phyloP scores from a whole-genome alignment of 176 grass and related monocot genomes.

The Eragrostis curvula region DNA sequence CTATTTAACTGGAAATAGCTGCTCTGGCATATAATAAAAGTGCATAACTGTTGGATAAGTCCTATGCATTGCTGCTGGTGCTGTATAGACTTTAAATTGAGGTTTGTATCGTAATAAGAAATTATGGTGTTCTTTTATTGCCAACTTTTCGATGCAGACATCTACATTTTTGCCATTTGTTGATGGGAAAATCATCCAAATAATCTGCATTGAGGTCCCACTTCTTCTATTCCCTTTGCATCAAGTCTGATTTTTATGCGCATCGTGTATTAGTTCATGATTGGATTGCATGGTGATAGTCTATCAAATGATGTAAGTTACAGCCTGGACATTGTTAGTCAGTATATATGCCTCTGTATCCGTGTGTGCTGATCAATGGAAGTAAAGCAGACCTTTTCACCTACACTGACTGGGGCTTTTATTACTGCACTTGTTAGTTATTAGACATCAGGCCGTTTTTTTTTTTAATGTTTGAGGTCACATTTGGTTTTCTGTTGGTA shows the following conservation, averaged over 20 bases:
- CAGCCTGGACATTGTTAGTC: not conserved
- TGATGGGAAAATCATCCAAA: not conserved
- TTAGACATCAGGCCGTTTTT: slow-evolving; percentile 19
- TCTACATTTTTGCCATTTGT: not conserved
- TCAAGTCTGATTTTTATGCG: not conserved
- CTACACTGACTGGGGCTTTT: not conserved
- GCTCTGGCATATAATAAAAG: not conserved
- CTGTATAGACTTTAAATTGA: slow-evolving; percentile 16
- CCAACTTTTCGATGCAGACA: not conserved
- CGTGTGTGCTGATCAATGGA: not conserved
- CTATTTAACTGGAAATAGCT: not conserved
- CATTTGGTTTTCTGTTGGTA: slow-evolving; percentile 21
- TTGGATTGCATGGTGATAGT: not conserved
- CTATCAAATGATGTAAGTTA: slow-evolving; percentile 19
- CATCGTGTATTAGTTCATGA: not conserved
- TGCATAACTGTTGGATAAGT: slow-evolving; percentile 15
- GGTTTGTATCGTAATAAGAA: not conserved
- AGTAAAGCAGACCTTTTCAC: slow-evolving; percentile 26
- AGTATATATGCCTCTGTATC: slow-evolving; percentile 29
- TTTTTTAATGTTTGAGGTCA: not conserved
- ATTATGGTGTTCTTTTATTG: not conserved
- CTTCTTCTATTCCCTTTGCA: not conserved
- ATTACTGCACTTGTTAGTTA: not conserved
- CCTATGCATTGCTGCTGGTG: not conserved
- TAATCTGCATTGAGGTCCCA: not conserved